A percentile compares a stretch with the other conserved stretches of the same genome.
Conservation (phyloP, 2,329 filamentous ascomycete species). For the Lomentospora prolificans region DNA sequence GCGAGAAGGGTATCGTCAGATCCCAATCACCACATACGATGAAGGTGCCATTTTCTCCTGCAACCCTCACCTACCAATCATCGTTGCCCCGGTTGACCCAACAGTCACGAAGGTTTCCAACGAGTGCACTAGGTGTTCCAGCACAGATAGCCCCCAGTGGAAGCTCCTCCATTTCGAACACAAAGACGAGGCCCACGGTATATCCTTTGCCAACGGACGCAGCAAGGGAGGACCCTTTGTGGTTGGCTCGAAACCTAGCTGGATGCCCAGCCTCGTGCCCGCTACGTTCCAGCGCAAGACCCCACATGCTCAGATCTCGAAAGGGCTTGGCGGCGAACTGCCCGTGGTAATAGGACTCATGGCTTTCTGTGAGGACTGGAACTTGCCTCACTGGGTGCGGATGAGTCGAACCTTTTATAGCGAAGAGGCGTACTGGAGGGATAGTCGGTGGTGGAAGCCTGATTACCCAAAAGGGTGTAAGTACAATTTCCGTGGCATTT, state of each 20-base stretch:
- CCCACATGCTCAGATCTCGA: slow-evolving; percentile 13
- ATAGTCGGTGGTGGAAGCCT: background rate
- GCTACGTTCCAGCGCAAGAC: slow-evolving; percentile 17
- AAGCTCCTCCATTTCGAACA: background rate
- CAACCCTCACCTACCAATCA: slow-evolving; percentile 25
- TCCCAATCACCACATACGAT: slow-evolving; percentile 15
- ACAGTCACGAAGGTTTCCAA: too few species aligned
- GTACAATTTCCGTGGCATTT: too few species aligned
- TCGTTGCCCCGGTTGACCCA: slow-evolving; percentile 18
- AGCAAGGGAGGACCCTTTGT: slow-evolving; percentile 19
- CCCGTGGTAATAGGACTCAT: slow-evolving; percentile 29
- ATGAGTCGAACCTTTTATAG: background rate
- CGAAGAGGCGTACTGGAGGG: background rate
- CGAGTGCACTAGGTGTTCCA: background rate
- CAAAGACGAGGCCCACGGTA: background rate
- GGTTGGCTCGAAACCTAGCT: slow-evolving; percentile 22
- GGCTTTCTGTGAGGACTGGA: slow-evolving; percentile 19
- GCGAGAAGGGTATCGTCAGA: background rate
- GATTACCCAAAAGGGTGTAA: slow-evolving; percentile 3
- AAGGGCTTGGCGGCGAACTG: slow-evolving; percentile 27
- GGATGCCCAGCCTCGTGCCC: slow-evolving; percentile 29
- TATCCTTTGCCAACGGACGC: slow-evolving; percentile 6
- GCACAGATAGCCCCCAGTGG: background rate
- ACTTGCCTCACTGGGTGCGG: background rate
- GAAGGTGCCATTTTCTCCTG: slow-evolving; percentile 24